phyloP scores from a whole-genome alignment of 441 rosid genomes.

The Codiaeum variegatum region DNA sequence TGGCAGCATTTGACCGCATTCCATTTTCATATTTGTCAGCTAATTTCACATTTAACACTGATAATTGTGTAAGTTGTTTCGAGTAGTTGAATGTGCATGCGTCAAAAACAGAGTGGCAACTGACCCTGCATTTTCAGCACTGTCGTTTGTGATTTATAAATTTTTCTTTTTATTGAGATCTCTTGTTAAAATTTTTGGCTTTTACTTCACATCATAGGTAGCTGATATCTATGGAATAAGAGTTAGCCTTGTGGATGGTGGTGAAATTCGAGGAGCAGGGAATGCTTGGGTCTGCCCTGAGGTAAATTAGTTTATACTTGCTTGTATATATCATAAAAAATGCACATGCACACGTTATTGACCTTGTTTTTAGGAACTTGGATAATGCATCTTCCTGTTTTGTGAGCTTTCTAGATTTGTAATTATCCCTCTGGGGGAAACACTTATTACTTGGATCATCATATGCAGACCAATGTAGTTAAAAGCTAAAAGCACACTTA shows the following conservation, averaged over 20 bases:
- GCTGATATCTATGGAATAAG: conserved; percentile 98
- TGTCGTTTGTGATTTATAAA: background rate
- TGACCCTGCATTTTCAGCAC: conserved; percentile 6
- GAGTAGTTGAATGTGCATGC: conserved; percentile 7
- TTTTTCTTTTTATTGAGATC: background rate
- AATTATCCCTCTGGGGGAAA: background rate
- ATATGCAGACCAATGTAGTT: conserved; percentile 4
- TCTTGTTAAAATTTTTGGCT: conserved; percentile 3
- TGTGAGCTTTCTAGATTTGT: background rate
- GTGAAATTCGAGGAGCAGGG: conserved; percentile 99
- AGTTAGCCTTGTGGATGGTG: conserved; percentile 99
- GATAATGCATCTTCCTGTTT: background rate
- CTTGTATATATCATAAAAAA: background rate
- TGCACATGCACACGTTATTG: background rate
- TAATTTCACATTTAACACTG: conserved; percentile 96
- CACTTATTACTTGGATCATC: conserved; percentile 10
- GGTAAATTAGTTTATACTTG: conserved; percentile 39
- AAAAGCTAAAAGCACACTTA: too few species aligned
- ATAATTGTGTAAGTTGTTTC: conserved; percentile 75
- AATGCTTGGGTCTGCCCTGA: conserved; percentile 99
- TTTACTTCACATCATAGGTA: conserved; percentile 51
- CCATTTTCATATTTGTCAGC: conserved; percentile 98
- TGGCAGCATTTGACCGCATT: conserved; percentile 97
- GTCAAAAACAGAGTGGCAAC: background rate
- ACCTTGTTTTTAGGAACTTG: background rate